Evolutionary conservation across 116 monocot genomes (phyloP).

Genomic region (Thalassia testudinum): DNA sequence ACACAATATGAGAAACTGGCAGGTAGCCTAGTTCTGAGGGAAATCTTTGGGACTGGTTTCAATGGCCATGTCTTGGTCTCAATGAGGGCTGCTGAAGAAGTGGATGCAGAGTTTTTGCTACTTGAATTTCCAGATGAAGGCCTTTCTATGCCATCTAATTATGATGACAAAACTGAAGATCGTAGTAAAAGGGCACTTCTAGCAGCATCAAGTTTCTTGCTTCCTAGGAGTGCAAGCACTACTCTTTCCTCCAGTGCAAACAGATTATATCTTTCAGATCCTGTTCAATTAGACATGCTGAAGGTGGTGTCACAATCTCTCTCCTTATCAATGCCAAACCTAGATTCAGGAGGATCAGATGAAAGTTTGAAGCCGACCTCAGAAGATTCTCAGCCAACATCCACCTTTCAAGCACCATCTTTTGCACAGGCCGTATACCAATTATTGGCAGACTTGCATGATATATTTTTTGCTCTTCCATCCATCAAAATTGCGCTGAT

Average conservation of each 20-base stretch:
- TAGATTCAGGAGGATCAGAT: slow-evolving; percentile 4
- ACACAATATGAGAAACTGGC: slow-evolving; percentile 61
- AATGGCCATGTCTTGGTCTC: slow-evolving; percentile 73
- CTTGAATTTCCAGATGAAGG: slow-evolving; percentile 70
- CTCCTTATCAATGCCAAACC: slow-evolving; percentile 11
- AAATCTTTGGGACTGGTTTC: slow-evolving; percentile 87
- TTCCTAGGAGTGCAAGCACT: slow-evolving; percentile 22
- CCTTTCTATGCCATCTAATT: not conserved
- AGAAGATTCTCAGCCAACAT: slow-evolving; percentile 10
- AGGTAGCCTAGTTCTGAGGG: slow-evolving; percentile 47
- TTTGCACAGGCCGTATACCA: slow-evolving; percentile 63
- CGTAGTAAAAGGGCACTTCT: slow-evolving; percentile 4
- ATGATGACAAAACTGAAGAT: slow-evolving; percentile 6
- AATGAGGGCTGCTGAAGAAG: slow-evolving; percentile 54
- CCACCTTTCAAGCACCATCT: slow-evolving; percentile 36
- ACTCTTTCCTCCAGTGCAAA: slow-evolving; percentile 17
- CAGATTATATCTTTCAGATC: slow-evolving; percentile 22
- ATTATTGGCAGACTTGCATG: slow-evolving; percentile 44
- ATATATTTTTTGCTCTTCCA: slow-evolving; percentile 51
- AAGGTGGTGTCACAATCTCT: slow-evolving; percentile 37
- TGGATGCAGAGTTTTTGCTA: slow-evolving; percentile 45
- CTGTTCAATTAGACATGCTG: slow-evolving; percentile 27
- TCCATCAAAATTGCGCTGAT: slow-evolving; percentile 44
- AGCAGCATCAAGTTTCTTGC: slow-evolving; percentile 18
- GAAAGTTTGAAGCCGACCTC: slow-evolving; percentile 6